These are phyloP conservation scores for Termitomyces sp. DNA, from an alignment of 768 basidiomycete species.

Conservation along the genomic window DNA sequence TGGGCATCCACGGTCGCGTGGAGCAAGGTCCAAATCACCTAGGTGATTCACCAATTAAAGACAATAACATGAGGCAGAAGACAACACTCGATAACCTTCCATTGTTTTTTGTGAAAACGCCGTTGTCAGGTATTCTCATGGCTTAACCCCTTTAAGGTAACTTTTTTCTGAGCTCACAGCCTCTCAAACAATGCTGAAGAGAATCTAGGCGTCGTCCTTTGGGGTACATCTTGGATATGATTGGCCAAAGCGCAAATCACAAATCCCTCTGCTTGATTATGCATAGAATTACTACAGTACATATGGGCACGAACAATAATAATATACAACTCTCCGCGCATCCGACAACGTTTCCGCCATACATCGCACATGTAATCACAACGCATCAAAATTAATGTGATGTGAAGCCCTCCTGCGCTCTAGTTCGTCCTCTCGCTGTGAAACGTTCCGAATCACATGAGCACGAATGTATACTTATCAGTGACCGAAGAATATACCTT, in stretches of 20 bases:
- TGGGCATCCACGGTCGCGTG: not conserved
- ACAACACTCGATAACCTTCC: not conserved
- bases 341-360: not conserved
- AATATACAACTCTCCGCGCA: constrained; percentile 8
- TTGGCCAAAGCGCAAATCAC: too few species aligned
- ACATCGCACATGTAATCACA: constrained; percentile 37
- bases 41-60: not conserved
- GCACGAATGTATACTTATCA: constrained; percentile 5
- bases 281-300: constrained; percentile 8
- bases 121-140: not conserved
- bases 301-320: constrained; percentile 9
- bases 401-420: constrained; percentile 87
- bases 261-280: constrained; percentile 3
- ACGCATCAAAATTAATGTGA: constrained; percentile 95
- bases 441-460: not conserved
- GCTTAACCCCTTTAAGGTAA: not conserved
- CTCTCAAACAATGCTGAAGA: not conserved
- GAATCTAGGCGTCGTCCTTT: not conserved
- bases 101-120: constrained; percentile 1
- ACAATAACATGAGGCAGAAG: not conserved
- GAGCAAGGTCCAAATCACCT: constrained; percentile 3
- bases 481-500: constrained; percentile 56
- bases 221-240: too few species aligned
- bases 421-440: constrained; percentile 87
- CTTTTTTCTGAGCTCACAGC: not conserved